Percentiles rank a stretch among this genome's conserved stretches.
Evolutionary conservation across 2,329 filamentous ascomycete genomes (phyloP).

Genomic region (Pseudogymnoascus sp.): DNA sequence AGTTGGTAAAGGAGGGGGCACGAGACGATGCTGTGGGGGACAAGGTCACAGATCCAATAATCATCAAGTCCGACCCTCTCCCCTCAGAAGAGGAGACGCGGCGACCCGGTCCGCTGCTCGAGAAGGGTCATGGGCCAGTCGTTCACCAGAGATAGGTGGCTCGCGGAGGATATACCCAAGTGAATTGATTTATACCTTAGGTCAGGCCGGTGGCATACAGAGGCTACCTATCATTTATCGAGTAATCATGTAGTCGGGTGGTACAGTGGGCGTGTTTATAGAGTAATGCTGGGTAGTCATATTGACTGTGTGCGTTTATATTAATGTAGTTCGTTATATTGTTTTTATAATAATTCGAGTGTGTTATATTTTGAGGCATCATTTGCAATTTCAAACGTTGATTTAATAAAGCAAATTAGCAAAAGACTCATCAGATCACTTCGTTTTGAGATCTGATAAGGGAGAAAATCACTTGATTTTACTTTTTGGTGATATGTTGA

Average conservation of each 20-base stretch:
- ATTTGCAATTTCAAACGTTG: not conserved
- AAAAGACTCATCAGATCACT: not conserved
- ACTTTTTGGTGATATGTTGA: not conserved
- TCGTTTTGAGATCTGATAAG: not conserved
- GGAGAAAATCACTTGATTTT: not conserved
- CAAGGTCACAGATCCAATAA: not conserved
- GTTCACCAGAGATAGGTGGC: constrained; percentile 11
- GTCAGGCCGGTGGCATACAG: not conserved
- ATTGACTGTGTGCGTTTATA: not conserved
- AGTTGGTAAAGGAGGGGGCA: not conserved
- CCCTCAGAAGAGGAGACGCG: constrained; percentile 12
- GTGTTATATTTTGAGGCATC: not conserved
- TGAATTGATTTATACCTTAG: too few relatives aligned
- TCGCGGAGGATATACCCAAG: too few relatives aligned
- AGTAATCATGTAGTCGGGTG: not conserved
- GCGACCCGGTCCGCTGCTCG: constrained; percentile 19
- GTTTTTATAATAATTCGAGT: not conserved
- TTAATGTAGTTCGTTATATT: not conserved
- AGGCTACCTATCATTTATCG: not conserved
- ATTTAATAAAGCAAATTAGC: not conserved
- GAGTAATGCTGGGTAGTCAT: not conserved
- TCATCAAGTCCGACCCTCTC: not conserved
- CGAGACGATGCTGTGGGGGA: not conserved
- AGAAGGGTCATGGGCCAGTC: constrained; percentile 26
- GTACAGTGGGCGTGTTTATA: not conserved